Evolutionary conservation across 2,329 filamentous ascomycete genomes (phyloP).

Genomic region (Fusarium sp.): DNA sequence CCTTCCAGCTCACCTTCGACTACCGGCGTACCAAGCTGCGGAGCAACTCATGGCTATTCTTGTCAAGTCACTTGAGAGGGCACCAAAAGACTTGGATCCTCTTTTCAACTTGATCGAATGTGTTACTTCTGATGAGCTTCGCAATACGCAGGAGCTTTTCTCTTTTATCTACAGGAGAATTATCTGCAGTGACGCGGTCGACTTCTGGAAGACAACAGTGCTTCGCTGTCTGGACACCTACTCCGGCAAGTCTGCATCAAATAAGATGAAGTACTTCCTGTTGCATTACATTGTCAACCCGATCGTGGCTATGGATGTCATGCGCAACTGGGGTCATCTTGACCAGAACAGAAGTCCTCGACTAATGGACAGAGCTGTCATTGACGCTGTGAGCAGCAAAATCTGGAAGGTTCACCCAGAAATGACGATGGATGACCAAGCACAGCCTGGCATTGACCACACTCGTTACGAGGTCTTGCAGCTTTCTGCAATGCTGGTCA

Average conservation of each 20-base stretch:
- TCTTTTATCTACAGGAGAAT: conserved; percentile 87
- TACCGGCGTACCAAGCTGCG: conserved; percentile 88
- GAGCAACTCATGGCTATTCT: conserved; percentile 90
- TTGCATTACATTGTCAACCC: conserved; percentile 95
- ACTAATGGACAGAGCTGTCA: conserved; percentile 86
- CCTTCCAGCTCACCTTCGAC: conserved; percentile 77
- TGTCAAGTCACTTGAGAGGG: conserved; percentile 80
- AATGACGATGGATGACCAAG: conserved; percentile 84
- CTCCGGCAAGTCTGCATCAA: conserved; percentile 79
- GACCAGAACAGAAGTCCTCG: conserved; percentile 70
- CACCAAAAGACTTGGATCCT: conserved; percentile 81
- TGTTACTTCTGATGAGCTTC: conserved; percentile 85
- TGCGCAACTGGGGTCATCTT: conserved; percentile 78
- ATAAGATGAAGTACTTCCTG: conserved; percentile 92
- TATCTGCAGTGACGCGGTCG: conserved; percentile 84
- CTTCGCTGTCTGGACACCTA: conserved; percentile 91
- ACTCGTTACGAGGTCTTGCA: conserved; percentile 96
- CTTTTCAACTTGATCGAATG: conserved; percentile 87
- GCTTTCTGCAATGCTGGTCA: conserved; percentile 92
- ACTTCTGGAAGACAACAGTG: conserved; percentile 85
- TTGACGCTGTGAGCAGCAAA: conserved; percentile 89
- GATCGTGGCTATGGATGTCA: conserved; percentile 95
- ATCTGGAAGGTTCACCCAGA: conserved; percentile 92
- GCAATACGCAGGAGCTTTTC: conserved; percentile 78
- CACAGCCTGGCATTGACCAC: conserved; percentile 90